These are phyloP conservation scores for Sanghuangporus sanghuang DNA, from an alignment of 1,284 basidiomycete species.

Conservation along the genomic window DNA sequence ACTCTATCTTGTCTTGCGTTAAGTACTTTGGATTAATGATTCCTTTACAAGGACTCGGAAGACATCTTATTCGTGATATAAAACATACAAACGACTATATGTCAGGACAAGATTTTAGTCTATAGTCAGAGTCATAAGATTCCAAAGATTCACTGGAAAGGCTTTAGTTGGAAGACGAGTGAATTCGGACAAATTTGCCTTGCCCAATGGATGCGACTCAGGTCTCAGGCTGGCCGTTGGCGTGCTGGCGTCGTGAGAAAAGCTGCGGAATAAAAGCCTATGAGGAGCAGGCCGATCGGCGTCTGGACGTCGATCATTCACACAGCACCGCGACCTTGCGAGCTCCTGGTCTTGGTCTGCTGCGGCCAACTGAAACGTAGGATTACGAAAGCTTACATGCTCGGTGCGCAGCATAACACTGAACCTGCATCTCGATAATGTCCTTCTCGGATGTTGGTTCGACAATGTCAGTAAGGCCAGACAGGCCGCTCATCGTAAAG, in stretches of 20 bases:
- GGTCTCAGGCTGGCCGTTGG: too few species aligned
- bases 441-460: constrained; percentile 15
- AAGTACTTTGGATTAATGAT: too few species aligned
- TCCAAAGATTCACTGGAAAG: too few species aligned
- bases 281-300: neutral
- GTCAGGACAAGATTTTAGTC: too few species aligned
- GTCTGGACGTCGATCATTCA: neutral
- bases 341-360: neutral
- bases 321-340: neutral
- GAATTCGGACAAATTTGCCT: too few species aligned
- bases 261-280: neutral
- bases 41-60: too few species aligned
- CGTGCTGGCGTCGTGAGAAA: neutral
- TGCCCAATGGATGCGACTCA: too few species aligned
- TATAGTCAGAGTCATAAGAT: too few species aligned
- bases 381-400: neutral
- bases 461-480: constrained; percentile 34
- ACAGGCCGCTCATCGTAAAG: constrained; percentile 69
- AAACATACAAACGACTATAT: too few species aligned
- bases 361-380: neutral
- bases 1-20: too few species aligned
- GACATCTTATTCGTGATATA: too few species aligned
- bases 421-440: neutral
- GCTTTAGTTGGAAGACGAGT: too few species aligned
- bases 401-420: neutral